These are phyloP conservation scores for Nemania bipapillata DNA, from an alignment of 2,329 filamentous ascomycete species.

Conservation along the genomic window DNA sequence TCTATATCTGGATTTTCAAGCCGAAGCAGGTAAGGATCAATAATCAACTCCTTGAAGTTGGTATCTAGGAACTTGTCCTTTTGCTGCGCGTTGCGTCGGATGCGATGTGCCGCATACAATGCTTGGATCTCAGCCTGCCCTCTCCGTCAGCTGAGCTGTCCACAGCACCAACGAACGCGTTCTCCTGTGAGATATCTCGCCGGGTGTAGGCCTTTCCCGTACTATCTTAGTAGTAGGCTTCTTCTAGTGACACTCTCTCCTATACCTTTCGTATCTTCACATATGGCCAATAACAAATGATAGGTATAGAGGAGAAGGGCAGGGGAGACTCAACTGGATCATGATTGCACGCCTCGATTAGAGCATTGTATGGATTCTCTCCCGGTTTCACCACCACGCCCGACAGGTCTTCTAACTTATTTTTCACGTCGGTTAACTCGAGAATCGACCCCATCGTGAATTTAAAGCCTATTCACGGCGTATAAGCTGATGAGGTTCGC, in stretches of 20 bases:
- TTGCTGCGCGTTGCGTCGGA: slow-evolving; percentile 79
- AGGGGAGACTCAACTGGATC: slow-evolving; percentile 66
- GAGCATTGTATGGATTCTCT: slow-evolving; percentile 79
- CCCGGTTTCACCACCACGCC: slow-evolving; percentile 62
- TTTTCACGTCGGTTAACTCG: slow-evolving; percentile 57
- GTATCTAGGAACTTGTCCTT: slow-evolving; percentile 75
- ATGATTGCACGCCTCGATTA: slow-evolving; percentile 74
- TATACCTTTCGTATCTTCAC: background rate
- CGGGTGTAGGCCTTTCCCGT: background rate
- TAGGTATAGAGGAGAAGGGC: slow-evolving; percentile 19
- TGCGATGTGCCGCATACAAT: slow-evolving; percentile 79
- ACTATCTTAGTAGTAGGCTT: background rate
- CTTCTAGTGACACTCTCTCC: too few species aligned
- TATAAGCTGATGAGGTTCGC: background rate
- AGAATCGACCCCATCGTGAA: slow-evolving; percentile 53
- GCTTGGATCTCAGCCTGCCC: slow-evolving; percentile 73
- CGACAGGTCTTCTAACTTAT: slow-evolving; percentile 66
- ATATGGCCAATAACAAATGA: background rate
- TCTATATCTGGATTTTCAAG: slow-evolving; percentile 72
- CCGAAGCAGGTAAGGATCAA: slow-evolving; percentile 79
- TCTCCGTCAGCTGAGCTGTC: slow-evolving; percentile 28
- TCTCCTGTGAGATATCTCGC: background rate
- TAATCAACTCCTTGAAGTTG: slow-evolving; percentile 74
- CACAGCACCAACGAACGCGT: background rate
- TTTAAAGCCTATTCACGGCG: background rate